Base-by-base conservation (phyloP, 352 stramenopile species). In the Chrysophaeum taylorii region DNA sequence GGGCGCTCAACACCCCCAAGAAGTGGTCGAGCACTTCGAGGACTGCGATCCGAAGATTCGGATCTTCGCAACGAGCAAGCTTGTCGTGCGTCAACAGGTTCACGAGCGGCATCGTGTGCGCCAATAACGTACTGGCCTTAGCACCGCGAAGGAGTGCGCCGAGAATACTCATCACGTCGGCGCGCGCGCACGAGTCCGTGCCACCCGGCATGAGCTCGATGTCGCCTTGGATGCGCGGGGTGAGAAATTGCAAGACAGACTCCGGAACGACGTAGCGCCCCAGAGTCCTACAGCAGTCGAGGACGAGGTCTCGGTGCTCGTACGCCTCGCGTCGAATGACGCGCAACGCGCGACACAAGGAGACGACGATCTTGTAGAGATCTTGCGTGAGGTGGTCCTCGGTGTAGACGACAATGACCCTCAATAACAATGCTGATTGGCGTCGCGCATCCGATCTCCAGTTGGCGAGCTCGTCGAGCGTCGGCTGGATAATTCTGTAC, bases 331-430 rank as follows among this genome's bases (percentile, higher is more conserved):
- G 45, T 23, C 43, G 48, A 37, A 77, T 68, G 36, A 91, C 75
- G n/a, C 36, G n/a, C 9, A 81, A 52, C 14, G 77, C 77, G 36
- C 67, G 68, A 29, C 76, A 66, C 42, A 95, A 70, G 31, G 84
- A 85, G 37, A 83, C 75, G 9, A 94, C 50, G 25, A 96, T 53
- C 41, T 81, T 33, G 64, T 94, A 84, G 1, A 84, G 81, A 70
- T 95, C 87, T n/a, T 92, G 85, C 1, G 88, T 96, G 61, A 96
- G 84, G 50, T 87, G 87, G 62, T 98, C 91, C 77, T 98, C 92
- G 71, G 87, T 90, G 70, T 94, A 95, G 39, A 96, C 84, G 37
- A 95, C 68, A 48, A 97, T 76, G 73, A 85, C 89, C 64, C 87
- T 85, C 43, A 98, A 82, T 31, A 97, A 79, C 16, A 87, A 81